A percentile compares a stretch with the other conserved stretches of the same genome.
These are phyloP conservation scores for Prunus kanzakura DNA, from an alignment of 306 rosid genomes.

Conservation along the genomic window DNA sequence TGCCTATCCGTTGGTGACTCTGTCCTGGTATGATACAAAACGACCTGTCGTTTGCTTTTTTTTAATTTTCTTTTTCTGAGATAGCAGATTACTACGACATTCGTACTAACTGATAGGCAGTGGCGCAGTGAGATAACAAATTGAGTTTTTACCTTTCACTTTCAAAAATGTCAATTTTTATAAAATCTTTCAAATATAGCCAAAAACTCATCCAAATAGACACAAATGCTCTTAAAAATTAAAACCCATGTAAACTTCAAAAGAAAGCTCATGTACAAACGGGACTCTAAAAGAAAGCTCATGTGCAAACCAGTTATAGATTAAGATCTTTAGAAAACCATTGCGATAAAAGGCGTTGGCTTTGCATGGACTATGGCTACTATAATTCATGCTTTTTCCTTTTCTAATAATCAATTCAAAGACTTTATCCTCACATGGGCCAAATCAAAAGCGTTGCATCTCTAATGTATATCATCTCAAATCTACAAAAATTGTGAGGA, in stretches of 20 bases:
- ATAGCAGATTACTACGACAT: too few species aligned
- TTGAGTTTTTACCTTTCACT: too few species aligned
- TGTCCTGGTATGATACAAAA: neutral
- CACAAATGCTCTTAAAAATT: too few species aligned
- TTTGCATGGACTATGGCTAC: slow-evolving; percentile 13
- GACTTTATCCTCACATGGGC: slow-evolving; percentile 15
- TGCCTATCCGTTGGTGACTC: slow-evolving; percentile 14
- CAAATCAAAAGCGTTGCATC: slow-evolving; percentile 1
- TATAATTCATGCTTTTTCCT: slow-evolving; percentile 4
- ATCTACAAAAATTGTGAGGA: neutral
- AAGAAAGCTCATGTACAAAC: neutral
- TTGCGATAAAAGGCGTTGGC: slow-evolving; percentile 7
- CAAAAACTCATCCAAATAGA: too few species aligned
- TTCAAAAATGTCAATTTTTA: too few species aligned
- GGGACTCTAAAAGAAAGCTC: neutral
- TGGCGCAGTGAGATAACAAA: too few species aligned
- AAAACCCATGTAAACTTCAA: too few species aligned
- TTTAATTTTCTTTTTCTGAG: too few species aligned
- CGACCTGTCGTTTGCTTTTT: slow-evolving; percentile 4
- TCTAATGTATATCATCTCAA: neutral
- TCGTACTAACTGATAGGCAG: too few species aligned
- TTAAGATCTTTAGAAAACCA: neutral
- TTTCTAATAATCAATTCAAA: slow-evolving; percentile 12
- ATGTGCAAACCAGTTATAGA: slow-evolving; percentile 12
- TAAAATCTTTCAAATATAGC: too few species aligned